Percentiles rank a stretch among this genome's conserved stretches.
Conservation (phyloP, 352 stramenopile species). For the Pythium insidiosum region DNA sequence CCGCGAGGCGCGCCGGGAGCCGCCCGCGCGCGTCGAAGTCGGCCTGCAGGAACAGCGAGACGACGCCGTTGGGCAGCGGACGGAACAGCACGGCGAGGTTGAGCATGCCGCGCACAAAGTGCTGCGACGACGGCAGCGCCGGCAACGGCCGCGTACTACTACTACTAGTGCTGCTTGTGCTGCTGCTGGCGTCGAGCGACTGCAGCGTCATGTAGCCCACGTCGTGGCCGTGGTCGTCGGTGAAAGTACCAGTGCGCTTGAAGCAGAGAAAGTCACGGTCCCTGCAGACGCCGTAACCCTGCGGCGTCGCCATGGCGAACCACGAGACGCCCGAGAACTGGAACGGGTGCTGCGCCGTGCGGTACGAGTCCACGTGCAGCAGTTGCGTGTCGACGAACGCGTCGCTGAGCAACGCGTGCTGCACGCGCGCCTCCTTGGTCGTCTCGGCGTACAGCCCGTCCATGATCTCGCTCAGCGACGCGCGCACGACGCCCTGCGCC, state of each 20-base stretch:
- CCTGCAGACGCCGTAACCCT: slow-evolving; percentile 41
- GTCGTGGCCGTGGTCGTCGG: slow-evolving; percentile 51
- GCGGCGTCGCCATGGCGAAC: slow-evolving; percentile 48
- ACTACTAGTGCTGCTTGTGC: background rate
- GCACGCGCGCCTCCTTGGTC: slow-evolving; percentile 49
- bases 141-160: background rate
- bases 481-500: slow-evolving; percentile 50
- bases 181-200: slow-evolving; percentile 33
- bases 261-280: slow-evolving; percentile 71
- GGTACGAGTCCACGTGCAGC: slow-evolving; percentile 59
- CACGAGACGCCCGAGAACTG: slow-evolving; percentile 72
- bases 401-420: slow-evolving; percentile 52
- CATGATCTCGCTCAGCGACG: slow-evolving; percentile 60
- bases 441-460: slow-evolving; percentile 73
- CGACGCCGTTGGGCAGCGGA: slow-evolving; percentile 39
- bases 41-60: slow-evolving; percentile 58
- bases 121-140: slow-evolving; percentile 3
- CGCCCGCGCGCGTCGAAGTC: slow-evolving; percentile 56
- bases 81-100: slow-evolving; percentile 63
- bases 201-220: slow-evolving; percentile 63
- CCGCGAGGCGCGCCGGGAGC: slow-evolving; percentile 37
- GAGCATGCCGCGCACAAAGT: slow-evolving; percentile 53
- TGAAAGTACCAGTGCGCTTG: slow-evolving; percentile 38
- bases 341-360: slow-evolving; percentile 45
- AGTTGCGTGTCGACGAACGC: slow-evolving; percentile 48